A percentile compares a stretch with the other conserved stretches of the same genome.
Evolutionary conservation across 1,284 basidiomycete species (phyloP).

Genomic region (Nidula niveotomentosa): DNA sequence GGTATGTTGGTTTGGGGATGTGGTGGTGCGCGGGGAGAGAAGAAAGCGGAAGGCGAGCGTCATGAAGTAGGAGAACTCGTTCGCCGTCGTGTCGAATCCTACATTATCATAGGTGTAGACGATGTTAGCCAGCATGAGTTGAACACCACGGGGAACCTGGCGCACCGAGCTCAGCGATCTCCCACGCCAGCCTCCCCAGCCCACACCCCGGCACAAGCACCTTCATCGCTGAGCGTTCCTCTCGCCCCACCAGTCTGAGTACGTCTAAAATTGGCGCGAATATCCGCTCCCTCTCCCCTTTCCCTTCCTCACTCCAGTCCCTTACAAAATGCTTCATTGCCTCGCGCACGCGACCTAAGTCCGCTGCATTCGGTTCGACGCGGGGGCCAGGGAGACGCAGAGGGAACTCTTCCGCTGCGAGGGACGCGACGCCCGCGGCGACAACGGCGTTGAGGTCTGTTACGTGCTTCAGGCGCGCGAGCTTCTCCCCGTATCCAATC

Average conservation of each 20-base stretch:
- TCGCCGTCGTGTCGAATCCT: conserved; percentile 58
- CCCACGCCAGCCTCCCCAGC: conserved; percentile 64
- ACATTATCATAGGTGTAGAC: background rate
- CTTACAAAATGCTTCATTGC: conserved; percentile 65
- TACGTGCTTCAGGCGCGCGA: conserved; percentile 42
- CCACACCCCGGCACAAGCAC: conserved; percentile 67
- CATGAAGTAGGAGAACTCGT: conserved; percentile 67
- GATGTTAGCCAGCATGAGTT: background rate
- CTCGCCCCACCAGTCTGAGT: conserved; percentile 26
- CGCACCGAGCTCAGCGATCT: conserved; percentile 58
- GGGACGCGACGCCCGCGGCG: conserved; percentile 42
- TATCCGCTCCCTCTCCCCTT: conserved; percentile 46
- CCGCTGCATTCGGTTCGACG: conserved; percentile 21
- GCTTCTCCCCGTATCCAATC: conserved; percentile 53
- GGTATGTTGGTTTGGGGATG: conserved; percentile 39
- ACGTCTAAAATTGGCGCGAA: conserved; percentile 55
- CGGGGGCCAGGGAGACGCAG: conserved; percentile 8
- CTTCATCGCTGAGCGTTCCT: conserved; percentile 27
- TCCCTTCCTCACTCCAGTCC: conserved; percentile 64
- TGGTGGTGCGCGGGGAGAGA: conserved; percentile 44
- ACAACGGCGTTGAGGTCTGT: conserved; percentile 45
- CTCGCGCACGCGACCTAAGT: conserved; percentile 52
- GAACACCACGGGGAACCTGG: background rate
- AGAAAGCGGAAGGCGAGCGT: conserved; percentile 57
- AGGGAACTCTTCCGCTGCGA: conserved; percentile 35